A percentile compares a stretch with the other conserved stretches of the same genome.
phyloP scores from a whole-genome alignment of 352 stramenopile species.

The Pythium periplocum region DNA sequence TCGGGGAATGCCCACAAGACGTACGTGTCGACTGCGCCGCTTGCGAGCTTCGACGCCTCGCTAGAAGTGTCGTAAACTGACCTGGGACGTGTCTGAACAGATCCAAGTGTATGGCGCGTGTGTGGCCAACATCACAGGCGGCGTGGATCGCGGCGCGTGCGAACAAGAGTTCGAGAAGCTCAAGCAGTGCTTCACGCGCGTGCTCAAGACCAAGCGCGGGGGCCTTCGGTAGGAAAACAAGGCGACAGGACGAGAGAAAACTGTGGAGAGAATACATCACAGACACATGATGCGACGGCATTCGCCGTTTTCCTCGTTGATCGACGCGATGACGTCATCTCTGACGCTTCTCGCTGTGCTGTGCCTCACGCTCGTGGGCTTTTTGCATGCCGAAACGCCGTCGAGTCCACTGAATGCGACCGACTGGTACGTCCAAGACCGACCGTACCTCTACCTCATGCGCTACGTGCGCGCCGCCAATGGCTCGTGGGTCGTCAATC shows the following conservation, averaged over 20 bases:
- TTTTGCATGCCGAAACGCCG: too few relatives aligned
- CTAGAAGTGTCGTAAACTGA: background rate
- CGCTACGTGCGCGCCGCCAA: slow-evolving; percentile 34
- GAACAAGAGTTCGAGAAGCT: slow-evolving; percentile 74
- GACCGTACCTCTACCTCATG: slow-evolving; percentile 33
- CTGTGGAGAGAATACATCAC: slow-evolving; percentile 4
- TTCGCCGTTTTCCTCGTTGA: too few relatives aligned
- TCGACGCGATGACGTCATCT: too few relatives aligned
- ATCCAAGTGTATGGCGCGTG: slow-evolving; percentile 80
- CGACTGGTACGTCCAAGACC: slow-evolving; percentile 37
- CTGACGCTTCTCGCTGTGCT: too few relatives aligned
- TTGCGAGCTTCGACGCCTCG: slow-evolving; percentile 1
- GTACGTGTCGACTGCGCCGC: slow-evolving; percentile 19
- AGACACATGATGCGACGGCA: background rate
- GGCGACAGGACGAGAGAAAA: background rate
- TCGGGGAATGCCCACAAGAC: slow-evolving; percentile 53
- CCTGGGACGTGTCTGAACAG: slow-evolving; percentile 14
- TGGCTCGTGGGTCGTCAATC: slow-evolving; percentile 29
- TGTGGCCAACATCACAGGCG: slow-evolving; percentile 56
- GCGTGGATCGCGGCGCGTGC: slow-evolving; percentile 43
- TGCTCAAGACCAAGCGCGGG: slow-evolving; percentile 22
- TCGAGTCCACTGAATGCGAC: too few relatives aligned
- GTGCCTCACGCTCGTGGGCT: too few relatives aligned
- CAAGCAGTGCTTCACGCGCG: slow-evolving; percentile 55
- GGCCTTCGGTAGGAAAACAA: background rate